Evolutionary conservation across 208 protist species (phyloP).

Genomic region (Strigomonas galati): DNA sequence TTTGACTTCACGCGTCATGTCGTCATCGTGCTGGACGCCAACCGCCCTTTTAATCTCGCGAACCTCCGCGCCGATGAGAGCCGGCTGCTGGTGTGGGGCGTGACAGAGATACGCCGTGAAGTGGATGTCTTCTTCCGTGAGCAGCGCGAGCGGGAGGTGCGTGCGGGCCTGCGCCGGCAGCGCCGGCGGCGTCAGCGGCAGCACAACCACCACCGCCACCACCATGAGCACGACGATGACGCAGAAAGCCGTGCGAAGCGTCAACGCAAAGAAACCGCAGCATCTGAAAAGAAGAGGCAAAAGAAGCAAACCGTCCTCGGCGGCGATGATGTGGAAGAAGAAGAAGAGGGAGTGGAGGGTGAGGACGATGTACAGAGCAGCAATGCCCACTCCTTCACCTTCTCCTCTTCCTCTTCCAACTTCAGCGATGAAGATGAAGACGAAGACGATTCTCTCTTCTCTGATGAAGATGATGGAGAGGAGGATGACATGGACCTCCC

Average conservation of each 20-base stretch:
- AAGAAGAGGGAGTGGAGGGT: conserved; percentile 13
- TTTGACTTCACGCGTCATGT: conserved; percentile 73
- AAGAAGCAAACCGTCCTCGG: neutral
- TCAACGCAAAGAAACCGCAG: neutral
- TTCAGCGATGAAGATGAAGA: neutral
- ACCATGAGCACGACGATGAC: too few relatives aligned
- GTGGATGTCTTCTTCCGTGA: conserved; percentile 69
- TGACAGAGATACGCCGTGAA: conserved; percentile 51
- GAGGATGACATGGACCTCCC: conserved; percentile 26
- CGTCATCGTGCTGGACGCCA: conserved; percentile 74
- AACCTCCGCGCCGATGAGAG: conserved; percentile 60
- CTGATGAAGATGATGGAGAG: neutral
- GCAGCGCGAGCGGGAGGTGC: conserved; percentile 27
- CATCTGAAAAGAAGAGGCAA: neutral
- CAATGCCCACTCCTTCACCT: neutral
- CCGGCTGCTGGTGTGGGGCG: conserved; percentile 63
- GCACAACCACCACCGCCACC: conserved; percentile 3
- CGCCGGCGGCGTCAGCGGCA: conserved; percentile 29
- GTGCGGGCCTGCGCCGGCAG: conserved; percentile 20
- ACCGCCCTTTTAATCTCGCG: conserved; percentile 68
- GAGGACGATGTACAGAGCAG: conserved; percentile 6
- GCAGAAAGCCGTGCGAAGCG: neutral
- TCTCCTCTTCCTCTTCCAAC: neutral
- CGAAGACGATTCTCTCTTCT: neutral
- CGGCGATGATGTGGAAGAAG: conserved; percentile 8